Base-by-base conservation (phyloP, 1,284 basidiomycete species). In the Schizophyllum amplum region DNA sequence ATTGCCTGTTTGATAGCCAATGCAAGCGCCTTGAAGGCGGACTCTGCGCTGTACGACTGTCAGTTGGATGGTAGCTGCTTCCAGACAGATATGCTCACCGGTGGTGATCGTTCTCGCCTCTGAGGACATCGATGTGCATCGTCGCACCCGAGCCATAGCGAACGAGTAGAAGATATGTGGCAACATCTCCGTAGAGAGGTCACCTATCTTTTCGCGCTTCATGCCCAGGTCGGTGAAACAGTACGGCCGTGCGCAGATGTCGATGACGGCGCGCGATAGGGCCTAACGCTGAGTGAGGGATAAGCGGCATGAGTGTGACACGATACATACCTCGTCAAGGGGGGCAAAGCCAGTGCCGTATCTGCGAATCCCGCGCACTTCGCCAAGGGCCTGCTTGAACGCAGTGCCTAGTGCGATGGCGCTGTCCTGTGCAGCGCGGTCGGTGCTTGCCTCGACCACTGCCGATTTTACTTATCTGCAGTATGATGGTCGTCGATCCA, bases 401-500 rank as follows among this genome's bases (percentile, higher is more conserved):
- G 94, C 96, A 23, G 87, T 86, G 13, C 95, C 95, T 9, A 98
- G 79, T 4, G 93, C 94, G 59, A 98, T 87, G 11, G 94, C 94
- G 69, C 86, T 90, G 73, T 98, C 95, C 81, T 98, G 89, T 92
- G 71, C 69, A 66, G 53, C 62, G 57, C 55, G 61, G 60, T 57
- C 22, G 62, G 56, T 59, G 42, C 54, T 65, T 58, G 61, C 60
- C 56, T 46, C 42, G 2, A 26, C 20, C 33, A 17, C 25, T 27
- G 13, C 52, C 53, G 48, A 55, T 57, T 46, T 51, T n/a, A 82
- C 87, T 82, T 80, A 90, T 94, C 94, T 80, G 96, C 94, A 51
- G 96, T 94, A 75, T 99, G 97, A 71, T 99, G 97, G 75, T 99
- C 97, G 73, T 99, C 97, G 61, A 99, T 98, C 84, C 89, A 92